Evolutionary conservation across 2,329 filamentous ascomycete genomes (phyloP).

Genomic region (Ilyonectria sp.): DNA sequence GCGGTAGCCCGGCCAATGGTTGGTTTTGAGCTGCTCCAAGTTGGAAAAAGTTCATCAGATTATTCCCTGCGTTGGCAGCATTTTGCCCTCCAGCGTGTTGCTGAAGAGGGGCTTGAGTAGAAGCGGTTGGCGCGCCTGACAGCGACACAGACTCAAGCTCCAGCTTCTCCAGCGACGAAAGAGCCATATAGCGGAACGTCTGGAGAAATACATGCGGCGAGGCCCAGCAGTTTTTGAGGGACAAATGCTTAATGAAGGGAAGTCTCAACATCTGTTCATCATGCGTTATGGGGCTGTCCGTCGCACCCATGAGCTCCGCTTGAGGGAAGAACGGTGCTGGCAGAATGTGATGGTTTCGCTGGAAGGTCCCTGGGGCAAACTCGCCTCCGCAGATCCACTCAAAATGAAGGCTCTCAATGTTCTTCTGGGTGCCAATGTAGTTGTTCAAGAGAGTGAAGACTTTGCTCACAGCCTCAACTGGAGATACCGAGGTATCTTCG

Average conservation of each 20-base stretch:
- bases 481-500: conserved; percentile 63
- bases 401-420: conserved; percentile 72
- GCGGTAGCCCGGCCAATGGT: not conserved
- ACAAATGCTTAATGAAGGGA: conserved; percentile 71
- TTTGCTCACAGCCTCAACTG: conserved; percentile 64
- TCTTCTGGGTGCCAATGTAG: conserved; percentile 62
- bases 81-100: conserved; percentile 28
- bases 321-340: conserved; percentile 69
- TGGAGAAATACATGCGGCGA: conserved; percentile 70
- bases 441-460: conserved; percentile 68
- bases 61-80: conserved; percentile 20
- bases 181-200: conserved; percentile 65
- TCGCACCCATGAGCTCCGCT: conserved; percentile 49
- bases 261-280: conserved; percentile 64
- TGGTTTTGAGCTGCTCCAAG: conserved; percentile 1
- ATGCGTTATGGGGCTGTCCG: conserved; percentile 50
- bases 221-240: conserved; percentile 79
- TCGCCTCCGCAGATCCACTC: conserved; percentile 80
- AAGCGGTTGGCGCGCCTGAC: conserved; percentile 60
- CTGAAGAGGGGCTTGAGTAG: conserved; percentile 46
- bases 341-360: conserved; percentile 74
- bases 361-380: conserved; percentile 72
- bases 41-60: conserved; percentile 40
- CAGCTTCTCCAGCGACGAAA: conserved; percentile 65
- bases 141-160: conserved; percentile 77